Percentiles rank a stretch among this genome's conserved stretches.
phyloP scores from a whole-genome alignment of 2,329 filamentous ascomycete species.

The Trichoderma harzianum region DNA sequence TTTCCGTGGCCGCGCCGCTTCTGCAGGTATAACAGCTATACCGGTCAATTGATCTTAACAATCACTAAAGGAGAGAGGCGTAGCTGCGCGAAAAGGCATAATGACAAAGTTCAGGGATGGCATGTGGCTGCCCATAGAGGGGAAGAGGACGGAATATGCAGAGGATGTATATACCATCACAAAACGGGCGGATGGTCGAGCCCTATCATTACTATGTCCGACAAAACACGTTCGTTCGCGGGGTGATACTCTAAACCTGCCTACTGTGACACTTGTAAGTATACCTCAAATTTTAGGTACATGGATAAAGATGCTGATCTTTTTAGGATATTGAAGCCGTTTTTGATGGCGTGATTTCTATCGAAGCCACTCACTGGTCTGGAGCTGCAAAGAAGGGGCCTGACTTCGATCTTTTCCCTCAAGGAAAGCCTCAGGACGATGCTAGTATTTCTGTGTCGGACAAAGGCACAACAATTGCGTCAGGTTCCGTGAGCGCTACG shows the following conservation, averaged over 20 bases:
- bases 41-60: neutral
- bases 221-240: constrained; percentile 51
- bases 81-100: constrained; percentile 1
- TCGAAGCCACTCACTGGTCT: constrained; percentile 40
- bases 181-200: constrained; percentile 42
- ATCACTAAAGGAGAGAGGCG: neutral
- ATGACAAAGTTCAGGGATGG: constrained; percentile 36
- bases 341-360: constrained; percentile 39
- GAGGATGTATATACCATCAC: constrained; percentile 57
- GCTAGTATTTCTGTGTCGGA: constrained; percentile 30
- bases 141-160: constrained; percentile 60
- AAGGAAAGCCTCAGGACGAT: constrained; percentile 31
- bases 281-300: neutral
- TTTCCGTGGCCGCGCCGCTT: neutral
- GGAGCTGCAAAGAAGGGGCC: constrained; percentile 37
- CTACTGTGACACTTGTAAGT: constrained; percentile 44
- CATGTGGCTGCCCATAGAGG: constrained; percentile 63
- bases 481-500: constrained; percentile 36
- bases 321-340: constrained; percentile 32
- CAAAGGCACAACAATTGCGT: constrained; percentile 36
- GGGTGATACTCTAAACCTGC: constrained; percentile 54
- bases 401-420: constrained; percentile 39
- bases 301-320: neutral
- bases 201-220: constrained; percentile 54
- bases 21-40: neutral